Conservation (phyloP, 1,139 yeast genomes). For the Hyphopichia buzzinii region DNA sequence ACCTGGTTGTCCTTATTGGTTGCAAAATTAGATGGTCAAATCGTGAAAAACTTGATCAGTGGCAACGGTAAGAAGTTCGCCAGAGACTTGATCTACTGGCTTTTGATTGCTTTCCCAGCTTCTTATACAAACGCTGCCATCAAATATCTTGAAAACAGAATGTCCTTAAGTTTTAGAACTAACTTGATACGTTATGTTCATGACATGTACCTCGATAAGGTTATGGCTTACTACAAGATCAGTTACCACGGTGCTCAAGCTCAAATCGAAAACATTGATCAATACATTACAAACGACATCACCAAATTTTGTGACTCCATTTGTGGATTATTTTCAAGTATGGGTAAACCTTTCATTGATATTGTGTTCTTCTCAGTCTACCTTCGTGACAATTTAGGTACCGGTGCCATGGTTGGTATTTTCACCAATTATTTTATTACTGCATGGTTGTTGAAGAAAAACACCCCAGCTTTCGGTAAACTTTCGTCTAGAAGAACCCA, state of each 20-base stretch:
- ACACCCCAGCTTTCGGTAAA: conserved; percentile 86
- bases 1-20: conserved; percentile 86
- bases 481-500: conserved; percentile 70
- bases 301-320: conserved; percentile 80
- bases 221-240: conserved; percentile 79
- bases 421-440: conserved; percentile 78
- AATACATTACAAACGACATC: conserved; percentile 83
- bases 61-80: conserved; percentile 75
- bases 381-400: conserved; percentile 80
- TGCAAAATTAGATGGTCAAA: conserved; percentile 89
- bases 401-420: conserved; percentile 79
- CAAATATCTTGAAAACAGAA: conserved; percentile 71
- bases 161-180: conserved; percentile 82
- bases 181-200: conserved; percentile 83
- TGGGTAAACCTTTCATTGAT: conserved; percentile 91
- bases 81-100: conserved; percentile 82
- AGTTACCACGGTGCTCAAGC: conserved; percentile 45
- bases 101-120: conserved; percentile 88
- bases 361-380: conserved; percentile 84
- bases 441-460: conserved; percentile 67
- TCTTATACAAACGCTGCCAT: conserved; percentile 91
- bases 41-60: conserved; percentile 84
- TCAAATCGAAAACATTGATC: conserved; percentile 57
- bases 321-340: conserved; percentile 78
- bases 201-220: conserved; percentile 80